Evolutionary conservation across 2,329 filamentous ascomycete species (phyloP), one percentile per base, ranked within the genome.

Genomic region (Nemania sp.): DNA sequence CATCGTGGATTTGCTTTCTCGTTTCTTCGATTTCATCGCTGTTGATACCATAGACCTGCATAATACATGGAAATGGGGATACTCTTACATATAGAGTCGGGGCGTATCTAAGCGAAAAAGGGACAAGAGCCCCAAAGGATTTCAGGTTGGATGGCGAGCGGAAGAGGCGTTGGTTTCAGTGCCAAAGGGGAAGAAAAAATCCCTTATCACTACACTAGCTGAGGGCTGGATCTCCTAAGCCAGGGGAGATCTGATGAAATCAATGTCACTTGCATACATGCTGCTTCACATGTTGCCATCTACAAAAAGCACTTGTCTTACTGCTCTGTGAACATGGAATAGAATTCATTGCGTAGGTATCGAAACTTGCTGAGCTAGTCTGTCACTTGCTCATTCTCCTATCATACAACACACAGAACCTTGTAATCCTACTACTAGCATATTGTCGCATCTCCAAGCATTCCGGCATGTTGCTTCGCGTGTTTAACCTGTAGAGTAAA

Each of bases 31-130:
- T 39, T 28, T 30, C 19, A n/a, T n/a, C 7, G 19, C n/a, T 45
- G 24, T 5, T 33, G 46, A 57, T 55, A 55, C 42, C 42, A 55
- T 54, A 54, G 52, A 55, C 33, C 39, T 55, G 49, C 53, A 56
- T 52, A 44, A 34, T 44, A 52, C 43, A 56, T n/a, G 48, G 44
- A 40, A 46, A 39, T 5, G 23, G 33, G 36, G 48, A 41, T 15
- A n/a, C 31, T 36, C 17, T 37, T 17, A 39, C 19, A 39, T 39
- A 55, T 52, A 55, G 48, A 55, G 23, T 8, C 15, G 52, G 52
- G 23, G 42, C 30, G 46, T 42, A n/a, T 23, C 17, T 5, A 12
- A 39, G 9, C 17, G 34, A 15, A 33, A 43, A 28, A 26, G 44
- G 26, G 33, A 40, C 3, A 9, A 31, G 24, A 37, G 5, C 12